A percentile compares a stretch with the other conserved stretches of the same genome.
phyloP scores from a whole-genome alignment of 164 flowering plant genomes.

The Kingdonia uniflora region DNA sequence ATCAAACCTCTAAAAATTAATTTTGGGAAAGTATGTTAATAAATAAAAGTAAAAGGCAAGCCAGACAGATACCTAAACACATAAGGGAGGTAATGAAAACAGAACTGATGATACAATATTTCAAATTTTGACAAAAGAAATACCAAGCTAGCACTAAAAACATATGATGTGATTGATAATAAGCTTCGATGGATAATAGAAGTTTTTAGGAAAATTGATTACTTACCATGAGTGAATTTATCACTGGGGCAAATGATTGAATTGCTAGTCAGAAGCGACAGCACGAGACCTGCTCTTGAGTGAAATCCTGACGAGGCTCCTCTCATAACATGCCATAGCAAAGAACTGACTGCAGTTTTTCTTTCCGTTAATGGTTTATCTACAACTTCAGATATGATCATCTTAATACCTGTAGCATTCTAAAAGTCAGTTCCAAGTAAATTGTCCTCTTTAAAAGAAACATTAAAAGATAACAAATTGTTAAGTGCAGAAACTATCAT shows the following conservation, averaged over 20 bases:
- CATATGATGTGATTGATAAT: no score
- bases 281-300: constrained; percentile 51
- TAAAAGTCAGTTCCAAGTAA: neutral
- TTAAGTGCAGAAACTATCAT: no score
- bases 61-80: no score
- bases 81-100: no score
- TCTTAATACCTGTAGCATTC: constrained; percentile 43
- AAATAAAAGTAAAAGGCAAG: no score
- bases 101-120: no score
- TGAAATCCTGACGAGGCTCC: constrained; percentile 65
- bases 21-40: no score
- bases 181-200: no score
- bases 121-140: no score
- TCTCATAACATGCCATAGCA: constrained; percentile 52
- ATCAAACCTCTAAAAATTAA: no score
- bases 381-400: constrained; percentile 47
- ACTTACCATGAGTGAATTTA: constrained; percentile 33
- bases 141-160: no score
- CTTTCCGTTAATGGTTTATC: constrained; percentile 39
- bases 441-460: neutral
- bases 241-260: constrained; percentile 31
- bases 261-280: constrained; percentile 33
- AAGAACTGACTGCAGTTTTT: constrained; percentile 52
- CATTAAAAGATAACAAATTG: neutral
- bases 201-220: constrained; percentile 3